Conservation (phyloP, 2,329 filamentous ascomycete species). For the Penicillium occitanis region DNA sequence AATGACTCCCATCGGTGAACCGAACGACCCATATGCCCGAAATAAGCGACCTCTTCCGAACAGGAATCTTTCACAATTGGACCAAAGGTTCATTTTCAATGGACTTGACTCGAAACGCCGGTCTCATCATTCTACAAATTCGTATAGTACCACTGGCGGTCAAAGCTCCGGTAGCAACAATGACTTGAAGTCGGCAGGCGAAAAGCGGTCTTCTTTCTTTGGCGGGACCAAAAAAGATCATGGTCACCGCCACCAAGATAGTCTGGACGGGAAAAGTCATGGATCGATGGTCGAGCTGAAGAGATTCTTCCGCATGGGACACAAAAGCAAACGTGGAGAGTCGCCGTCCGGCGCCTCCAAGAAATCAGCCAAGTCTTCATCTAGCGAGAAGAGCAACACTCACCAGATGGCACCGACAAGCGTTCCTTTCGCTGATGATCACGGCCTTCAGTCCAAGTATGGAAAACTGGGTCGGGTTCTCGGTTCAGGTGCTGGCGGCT, state of each 20-base stretch:
- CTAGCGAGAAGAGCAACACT: constrained; percentile 53
- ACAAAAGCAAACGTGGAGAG: constrained; percentile 62
- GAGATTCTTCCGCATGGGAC: constrained; percentile 82
- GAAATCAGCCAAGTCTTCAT: constrained; percentile 48
- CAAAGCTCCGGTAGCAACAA: constrained; percentile 4
- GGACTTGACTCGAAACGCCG: constrained; percentile 68
- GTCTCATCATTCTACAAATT: constrained; percentile 49
- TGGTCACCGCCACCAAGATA: constrained; percentile 34
- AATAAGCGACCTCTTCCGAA: constrained; percentile 71
- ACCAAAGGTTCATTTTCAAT: constrained; percentile 81
- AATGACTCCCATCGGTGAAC: constrained; percentile 75
- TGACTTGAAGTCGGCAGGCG: constrained; percentile 31
- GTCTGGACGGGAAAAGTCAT: constrained; percentile 55
- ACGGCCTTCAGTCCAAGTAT: constrained; percentile 86
- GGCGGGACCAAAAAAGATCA: constrained; percentile 52
- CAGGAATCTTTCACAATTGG: constrained; percentile 65
- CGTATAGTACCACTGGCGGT: constrained; percentile 1
- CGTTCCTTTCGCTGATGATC: constrained; percentile 90
- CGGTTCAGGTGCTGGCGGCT: constrained; percentile 90
- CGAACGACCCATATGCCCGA: constrained; percentile 84
- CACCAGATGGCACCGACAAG: constrained; percentile 52
- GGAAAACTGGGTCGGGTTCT: constrained; percentile 93
- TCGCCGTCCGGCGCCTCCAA: constrained; percentile 64
- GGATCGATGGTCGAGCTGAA: constrained; percentile 93
- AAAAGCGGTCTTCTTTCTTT: constrained; percentile 57